Evolutionary conservation across 1,139 yeast species (phyloP).

Genomic region (Petasospora rhodanensis): DNA sequence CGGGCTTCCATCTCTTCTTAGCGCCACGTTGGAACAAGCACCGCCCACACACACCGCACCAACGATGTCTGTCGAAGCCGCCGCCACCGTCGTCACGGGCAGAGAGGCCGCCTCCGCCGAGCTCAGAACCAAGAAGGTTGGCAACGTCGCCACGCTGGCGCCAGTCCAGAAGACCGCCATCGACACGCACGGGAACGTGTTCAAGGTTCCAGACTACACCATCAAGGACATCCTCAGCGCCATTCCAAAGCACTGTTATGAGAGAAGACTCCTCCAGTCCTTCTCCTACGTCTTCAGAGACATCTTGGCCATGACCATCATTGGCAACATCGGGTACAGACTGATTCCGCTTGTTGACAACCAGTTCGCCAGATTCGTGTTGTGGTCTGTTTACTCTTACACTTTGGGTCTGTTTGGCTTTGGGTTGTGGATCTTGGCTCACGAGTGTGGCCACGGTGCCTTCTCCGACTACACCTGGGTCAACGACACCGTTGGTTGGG

Average conservation of each 20-base stretch:
- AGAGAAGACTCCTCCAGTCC: constrained; percentile 55
- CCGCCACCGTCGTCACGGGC: constrained; percentile 6
- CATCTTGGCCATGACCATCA: constrained; percentile 43
- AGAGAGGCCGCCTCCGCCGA: constrained; percentile 1
- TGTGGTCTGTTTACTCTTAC: constrained; percentile 56
- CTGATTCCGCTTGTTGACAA: constrained; percentile 50
- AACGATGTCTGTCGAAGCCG: too few relatives aligned
- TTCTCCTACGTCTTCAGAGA: constrained; percentile 65
- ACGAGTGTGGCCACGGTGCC: constrained; percentile 89
- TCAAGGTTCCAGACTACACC: constrained; percentile 68
- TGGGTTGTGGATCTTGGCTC: constrained; percentile 84
- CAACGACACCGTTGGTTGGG: constrained; percentile 79
- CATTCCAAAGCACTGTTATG: constrained; percentile 73
- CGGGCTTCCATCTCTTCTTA: too few relatives aligned
- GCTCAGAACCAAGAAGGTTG: constrained; percentile 8
- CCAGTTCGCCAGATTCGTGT: constrained; percentile 41
- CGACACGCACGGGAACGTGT: constrained; percentile 52
- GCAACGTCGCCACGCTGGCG: constrained; percentile 24
- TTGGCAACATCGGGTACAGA: constrained; percentile 50
- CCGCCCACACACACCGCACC: too few relatives aligned
- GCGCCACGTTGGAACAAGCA: too few relatives aligned
- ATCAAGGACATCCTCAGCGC: constrained; percentile 69
- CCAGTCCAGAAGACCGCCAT: constrained; percentile 34
- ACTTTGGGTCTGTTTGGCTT: constrained; percentile 66
- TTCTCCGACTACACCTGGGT: constrained; percentile 66